Conservation (phyloP, 441 rosid genomes). For the Arabidopsis hybrid region DNA sequence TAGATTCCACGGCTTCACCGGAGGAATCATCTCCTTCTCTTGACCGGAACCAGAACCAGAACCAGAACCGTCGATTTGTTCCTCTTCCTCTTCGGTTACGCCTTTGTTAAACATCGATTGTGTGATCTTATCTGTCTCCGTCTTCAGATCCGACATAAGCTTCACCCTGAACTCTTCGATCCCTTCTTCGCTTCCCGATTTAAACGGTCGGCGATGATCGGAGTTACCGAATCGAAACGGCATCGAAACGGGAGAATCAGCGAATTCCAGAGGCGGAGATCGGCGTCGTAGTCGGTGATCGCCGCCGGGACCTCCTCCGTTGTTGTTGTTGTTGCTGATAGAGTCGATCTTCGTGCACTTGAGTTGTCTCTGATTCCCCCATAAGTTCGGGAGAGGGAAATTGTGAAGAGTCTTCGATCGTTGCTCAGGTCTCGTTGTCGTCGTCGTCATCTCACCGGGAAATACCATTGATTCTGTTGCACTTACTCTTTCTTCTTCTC, state of each 20-base stretch:
- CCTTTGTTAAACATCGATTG: conserved; percentile 56
- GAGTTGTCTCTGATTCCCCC: conserved; percentile 79
- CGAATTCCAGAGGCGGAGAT: conserved; percentile 43
- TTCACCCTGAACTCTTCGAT: conserved; percentile 79
- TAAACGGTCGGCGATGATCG: conserved; percentile 14
- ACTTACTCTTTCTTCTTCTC: background rate
- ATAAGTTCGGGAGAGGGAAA: conserved; percentile 75
- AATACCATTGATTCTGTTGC: conserved; percentile 58
- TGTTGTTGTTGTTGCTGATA: background rate
- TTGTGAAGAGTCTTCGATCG: conserved; percentile 82
- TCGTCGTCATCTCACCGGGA: conserved; percentile 48
- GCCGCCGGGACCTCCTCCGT: conserved; percentile 11
- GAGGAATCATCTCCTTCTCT: conserved; percentile 39
- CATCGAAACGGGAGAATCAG: conserved; percentile 27
- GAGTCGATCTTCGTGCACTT: conserved; percentile 64
- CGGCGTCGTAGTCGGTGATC: conserved; percentile 52
- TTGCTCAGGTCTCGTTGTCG: conserved; percentile 56
- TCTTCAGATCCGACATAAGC: conserved; percentile 78
- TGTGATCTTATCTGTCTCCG: conserved; percentile 66
- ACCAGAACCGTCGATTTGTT: conserved; percentile 14
- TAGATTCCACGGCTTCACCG: conserved; percentile 73
- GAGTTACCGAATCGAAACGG: conserved; percentile 34
- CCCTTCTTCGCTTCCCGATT: conserved; percentile 57
- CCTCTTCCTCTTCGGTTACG: conserved; percentile 21
- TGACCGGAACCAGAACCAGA: conserved; percentile 19